Evolutionary conservation across 345 rosid genomes (phyloP).

Genomic region (Pistacia vera): DNA sequence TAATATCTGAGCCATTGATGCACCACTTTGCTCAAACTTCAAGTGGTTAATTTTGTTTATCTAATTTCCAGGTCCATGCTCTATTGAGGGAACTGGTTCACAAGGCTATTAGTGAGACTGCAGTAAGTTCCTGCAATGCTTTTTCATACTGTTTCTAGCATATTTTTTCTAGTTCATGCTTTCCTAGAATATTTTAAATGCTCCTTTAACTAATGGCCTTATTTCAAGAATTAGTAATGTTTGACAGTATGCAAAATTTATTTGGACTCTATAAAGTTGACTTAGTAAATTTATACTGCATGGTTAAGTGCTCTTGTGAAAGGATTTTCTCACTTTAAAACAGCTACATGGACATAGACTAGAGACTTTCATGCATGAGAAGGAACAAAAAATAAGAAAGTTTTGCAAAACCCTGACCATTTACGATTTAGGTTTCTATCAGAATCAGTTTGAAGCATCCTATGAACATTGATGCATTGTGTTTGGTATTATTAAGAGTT

Average conservation of each 20-base stretch:
- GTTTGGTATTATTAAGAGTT: background rate
- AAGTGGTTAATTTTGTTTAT: slow-evolving; percentile 16
- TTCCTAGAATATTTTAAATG: background rate
- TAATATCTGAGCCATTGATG: background rate
- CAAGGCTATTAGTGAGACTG: slow-evolving; percentile 88
- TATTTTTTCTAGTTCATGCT: background rate
- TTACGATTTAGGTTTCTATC: background rate
- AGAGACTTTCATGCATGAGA: too few relatives aligned
- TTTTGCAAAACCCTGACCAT: background rate
- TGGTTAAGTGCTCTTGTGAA: background rate
- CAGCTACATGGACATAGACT: too few relatives aligned
- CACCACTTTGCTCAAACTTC: background rate
- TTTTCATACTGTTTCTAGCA: background rate
- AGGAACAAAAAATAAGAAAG: background rate
- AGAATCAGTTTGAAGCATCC: background rate
- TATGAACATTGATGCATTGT: background rate
- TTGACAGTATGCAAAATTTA: background rate
- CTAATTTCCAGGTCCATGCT: slow-evolving; percentile 72
- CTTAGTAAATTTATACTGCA: background rate
- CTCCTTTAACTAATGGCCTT: background rate
- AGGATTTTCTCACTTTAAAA: too few relatives aligned
- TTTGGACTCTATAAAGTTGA: too few relatives aligned
- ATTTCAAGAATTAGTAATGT: background rate
- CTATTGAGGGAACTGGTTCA: slow-evolving; percentile 93
- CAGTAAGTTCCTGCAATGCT: slow-evolving; percentile 49